Evolutionary conservation across 306 rosid genomes (phyloP), one percentile per base, ranked within the genome.

Genomic region (Corylus americana): DNA sequence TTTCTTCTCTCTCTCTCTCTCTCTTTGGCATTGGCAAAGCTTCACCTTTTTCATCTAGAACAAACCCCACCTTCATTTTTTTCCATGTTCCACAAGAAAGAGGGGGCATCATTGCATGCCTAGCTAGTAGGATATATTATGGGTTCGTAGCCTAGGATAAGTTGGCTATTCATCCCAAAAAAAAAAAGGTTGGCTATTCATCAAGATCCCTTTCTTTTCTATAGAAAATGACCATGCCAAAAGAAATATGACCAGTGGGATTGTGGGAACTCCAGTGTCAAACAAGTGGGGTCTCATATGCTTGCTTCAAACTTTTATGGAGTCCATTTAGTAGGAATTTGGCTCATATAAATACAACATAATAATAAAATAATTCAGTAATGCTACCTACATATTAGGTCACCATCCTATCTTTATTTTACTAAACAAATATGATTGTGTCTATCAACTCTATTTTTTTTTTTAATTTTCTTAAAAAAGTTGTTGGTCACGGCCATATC

Each of bases 171-270:
- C 66, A 22, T 22, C 25, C 25, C 0, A 22, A 22, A 22, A 22
- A 22, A 22, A 22, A 22, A 22, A 22, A 68, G 55, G 71, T 76
- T 78, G 67, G 53, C 25, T 69, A 0, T 70, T 44, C 35, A 1
- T 31, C 45, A 42, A 85, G 88, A 87, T 87, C 78, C 90, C 74
- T 39, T 86, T 87, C 82, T 85, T 83, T 77, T 85, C 81, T 48
- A 42, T 68, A 3, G 71, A n/a, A 69, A 37, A 18, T 27, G 11
- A 7, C 45, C 7, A 14, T 12, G 29, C 48, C 58, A 63, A 80
- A 80, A 66, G 8, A 18, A 51, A 31, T 1, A 31, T 31, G 35
- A 31, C 35, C 3, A 31, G 35, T 31, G 35, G 35, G 35, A 31
- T 31, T 31, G 35, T 31, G 35, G 35, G 35, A 31, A 31, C 35